These are phyloP conservation scores for Schoenoplectus triqueter DNA, from an alignment of 202 grass and related monocot species.

Conservation along the genomic window DNA sequence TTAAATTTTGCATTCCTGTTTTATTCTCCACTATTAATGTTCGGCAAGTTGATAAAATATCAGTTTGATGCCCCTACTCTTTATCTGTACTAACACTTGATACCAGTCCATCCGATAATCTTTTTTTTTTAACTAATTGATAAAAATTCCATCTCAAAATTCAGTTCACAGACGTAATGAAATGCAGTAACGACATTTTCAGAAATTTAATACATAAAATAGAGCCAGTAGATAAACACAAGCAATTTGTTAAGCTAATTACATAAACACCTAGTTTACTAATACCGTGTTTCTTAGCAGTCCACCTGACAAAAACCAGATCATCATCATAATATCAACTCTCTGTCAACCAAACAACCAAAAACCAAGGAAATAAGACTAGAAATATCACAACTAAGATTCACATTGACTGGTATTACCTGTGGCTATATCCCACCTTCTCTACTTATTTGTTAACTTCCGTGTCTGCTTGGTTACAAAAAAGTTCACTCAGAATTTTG, in stretches of 20 bases:
- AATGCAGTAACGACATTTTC: too few relatives aligned
- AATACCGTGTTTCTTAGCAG: too few relatives aligned
- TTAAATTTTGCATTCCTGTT: not conserved
- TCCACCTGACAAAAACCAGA: not conserved
- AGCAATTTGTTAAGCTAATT: too few relatives aligned
- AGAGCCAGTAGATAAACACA: too few relatives aligned
- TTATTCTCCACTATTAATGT: not conserved
- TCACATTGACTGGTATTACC: not conserved
- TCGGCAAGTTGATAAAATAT: not conserved
- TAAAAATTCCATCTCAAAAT: not conserved
- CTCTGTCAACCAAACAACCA: too few relatives aligned
- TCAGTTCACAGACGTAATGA: not conserved
- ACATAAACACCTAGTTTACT: too few relatives aligned
- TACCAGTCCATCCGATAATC: not conserved
- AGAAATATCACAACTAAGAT: not conserved
- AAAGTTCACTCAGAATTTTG: slow-evolving; percentile 19
- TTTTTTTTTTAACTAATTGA: not conserved
- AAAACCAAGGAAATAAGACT: too few relatives aligned
- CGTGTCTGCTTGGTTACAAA: not conserved
- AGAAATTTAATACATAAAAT: not conserved
- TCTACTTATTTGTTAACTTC: not conserved
- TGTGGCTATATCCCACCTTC: not conserved
- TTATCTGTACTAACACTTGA: not conserved
- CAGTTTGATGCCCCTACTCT: not conserved
- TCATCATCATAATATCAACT: not conserved